Percentiles rank a stretch among this genome's conserved stretches.
Conservation (phyloP, 495 filamentous ascomycete genomes). For the Glutinoglossum americanum region DNA sequence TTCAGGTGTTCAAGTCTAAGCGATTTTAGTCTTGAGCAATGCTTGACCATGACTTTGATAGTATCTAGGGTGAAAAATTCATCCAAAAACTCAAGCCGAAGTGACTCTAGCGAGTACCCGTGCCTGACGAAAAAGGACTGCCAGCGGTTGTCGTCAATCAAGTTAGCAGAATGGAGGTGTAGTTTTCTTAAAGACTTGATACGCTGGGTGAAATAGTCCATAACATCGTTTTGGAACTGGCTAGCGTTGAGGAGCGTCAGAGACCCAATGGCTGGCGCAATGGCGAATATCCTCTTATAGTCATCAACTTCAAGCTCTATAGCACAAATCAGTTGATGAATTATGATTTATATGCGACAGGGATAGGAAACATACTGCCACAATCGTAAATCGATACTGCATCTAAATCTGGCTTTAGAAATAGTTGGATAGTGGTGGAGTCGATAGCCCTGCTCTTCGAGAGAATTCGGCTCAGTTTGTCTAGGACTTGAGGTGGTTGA, state of each 20-base stretch:
- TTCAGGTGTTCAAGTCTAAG: conserved; percentile 50
- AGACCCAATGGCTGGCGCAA: conserved; percentile 39
- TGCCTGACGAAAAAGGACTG: conserved; percentile 35
- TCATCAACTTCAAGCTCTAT: conserved; percentile 49
- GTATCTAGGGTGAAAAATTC: conserved; percentile 53
- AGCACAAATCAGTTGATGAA: conserved; percentile 10
- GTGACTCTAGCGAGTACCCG: conserved; percentile 36
- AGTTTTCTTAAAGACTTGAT: conserved; percentile 32
- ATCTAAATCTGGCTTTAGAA: conserved; percentile 44
- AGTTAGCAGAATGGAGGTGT: conserved; percentile 57
- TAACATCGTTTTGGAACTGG: conserved; percentile 62
- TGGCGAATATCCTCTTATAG: conserved; percentile 59
- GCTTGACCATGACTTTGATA: conserved; percentile 28
- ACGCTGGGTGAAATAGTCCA: conserved; percentile 56
- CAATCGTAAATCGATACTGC: conserved; percentile 62
- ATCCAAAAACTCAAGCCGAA: conserved; percentile 47
- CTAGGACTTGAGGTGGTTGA: conserved; percentile 40
- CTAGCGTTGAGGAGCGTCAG: conserved; percentile 61
- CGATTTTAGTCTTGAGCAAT: conserved; percentile 41
- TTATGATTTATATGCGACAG: background rate
- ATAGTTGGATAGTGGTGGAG: conserved; percentile 47
- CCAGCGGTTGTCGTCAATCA: conserved; percentile 55
- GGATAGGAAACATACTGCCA: conserved; percentile 27
- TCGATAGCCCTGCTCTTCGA: conserved; percentile 58
- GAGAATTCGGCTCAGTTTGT: conserved; percentile 59